These are phyloP conservation scores for Spathaspora passalidarum DNA, from an alignment of 805 yeast species.

Conservation along the genomic window DNA sequence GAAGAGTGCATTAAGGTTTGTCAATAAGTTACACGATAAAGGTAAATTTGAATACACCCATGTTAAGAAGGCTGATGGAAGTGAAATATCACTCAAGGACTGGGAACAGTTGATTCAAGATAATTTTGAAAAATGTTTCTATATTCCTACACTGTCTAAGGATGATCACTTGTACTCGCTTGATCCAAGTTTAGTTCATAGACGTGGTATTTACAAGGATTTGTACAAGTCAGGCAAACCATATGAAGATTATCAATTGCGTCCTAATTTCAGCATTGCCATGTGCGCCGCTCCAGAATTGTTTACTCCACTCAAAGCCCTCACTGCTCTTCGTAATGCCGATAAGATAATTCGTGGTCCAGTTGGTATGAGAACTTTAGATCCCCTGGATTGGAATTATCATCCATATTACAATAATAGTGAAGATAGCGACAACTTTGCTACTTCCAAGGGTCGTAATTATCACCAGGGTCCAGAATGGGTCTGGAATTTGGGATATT, in stretches of 20 bases:
- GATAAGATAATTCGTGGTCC: constrained; percentile 81
- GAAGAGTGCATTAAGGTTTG: constrained; percentile 82
- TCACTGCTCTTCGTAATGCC: constrained; percentile 64
- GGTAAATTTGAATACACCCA: constrained; percentile 56
- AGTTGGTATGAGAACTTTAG: constrained; percentile 86
- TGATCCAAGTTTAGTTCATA: constrained; percentile 64
- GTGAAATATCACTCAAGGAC: constrained; percentile 49
- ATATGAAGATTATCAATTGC: constrained; percentile 88
- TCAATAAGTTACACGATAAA: constrained; percentile 50
- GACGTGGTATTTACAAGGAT: constrained; percentile 95
- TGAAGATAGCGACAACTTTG: constrained; percentile 80
- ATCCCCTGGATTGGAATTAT: constrained; percentile 89
- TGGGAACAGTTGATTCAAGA: constrained; percentile 73
- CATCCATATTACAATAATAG: constrained; percentile 84
- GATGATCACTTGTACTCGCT: constrained; percentile 64
- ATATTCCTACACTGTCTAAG: constrained; percentile 61
- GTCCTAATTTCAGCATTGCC: constrained; percentile 92
- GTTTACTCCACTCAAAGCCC: constrained; percentile 60
- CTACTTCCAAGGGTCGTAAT: constrained; percentile 92
- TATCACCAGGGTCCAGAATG: constrained; percentile 99
- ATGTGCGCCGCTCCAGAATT: constrained; percentile 94
- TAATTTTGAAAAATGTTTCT: constrained; percentile 78
- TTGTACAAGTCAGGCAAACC: constrained; percentile 77
- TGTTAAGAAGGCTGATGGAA: constrained; percentile 61
- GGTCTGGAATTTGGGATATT: constrained; percentile 91